Conservation (phyloP, 352 stramenopile genomes). For the Lagenidium giganteum region DNA sequence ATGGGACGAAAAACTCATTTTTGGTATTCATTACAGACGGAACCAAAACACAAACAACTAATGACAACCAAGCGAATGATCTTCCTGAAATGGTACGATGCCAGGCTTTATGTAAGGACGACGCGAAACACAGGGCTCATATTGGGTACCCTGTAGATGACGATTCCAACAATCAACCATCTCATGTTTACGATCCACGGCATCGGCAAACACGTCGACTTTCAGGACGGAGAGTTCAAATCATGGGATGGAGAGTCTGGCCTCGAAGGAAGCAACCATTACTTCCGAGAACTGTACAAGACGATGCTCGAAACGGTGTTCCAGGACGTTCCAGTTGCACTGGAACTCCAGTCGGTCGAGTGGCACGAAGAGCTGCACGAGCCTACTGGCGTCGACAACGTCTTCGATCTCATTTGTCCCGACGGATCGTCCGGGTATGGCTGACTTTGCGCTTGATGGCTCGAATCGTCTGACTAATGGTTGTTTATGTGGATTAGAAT, state of each 20-base stretch:
- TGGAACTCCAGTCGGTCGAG: constrained; percentile 84
- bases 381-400: constrained; percentile 60
- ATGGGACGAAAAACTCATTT: too few species aligned
- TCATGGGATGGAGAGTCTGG: constrained; percentile 69
- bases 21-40: too few species aligned
- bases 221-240: constrained; percentile 80
- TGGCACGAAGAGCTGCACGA: constrained; percentile 85
- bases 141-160: constrained; percentile 44
- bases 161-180: constrained; percentile 70
- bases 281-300: constrained; percentile 74
- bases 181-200: constrained; percentile 86
- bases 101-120: neutral
- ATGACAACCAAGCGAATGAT: constrained; percentile 63
- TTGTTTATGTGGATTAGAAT: constrained; percentile 38
- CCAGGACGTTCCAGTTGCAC: constrained; percentile 68
- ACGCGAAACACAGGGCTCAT: neutral
- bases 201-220: constrained; percentile 82
- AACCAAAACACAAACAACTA: constrained; percentile 23
- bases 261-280: constrained; percentile 68
- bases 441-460: too few species aligned
- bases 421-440: constrained; percentile 61
- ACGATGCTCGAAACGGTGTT: constrained; percentile 77
- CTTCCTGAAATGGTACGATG: constrained; percentile 58
- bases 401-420: constrained; percentile 71
- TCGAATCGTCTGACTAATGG: too few species aligned